Conservation (phyloP, 257 asterid species). For the Striga asiatica region DNA sequence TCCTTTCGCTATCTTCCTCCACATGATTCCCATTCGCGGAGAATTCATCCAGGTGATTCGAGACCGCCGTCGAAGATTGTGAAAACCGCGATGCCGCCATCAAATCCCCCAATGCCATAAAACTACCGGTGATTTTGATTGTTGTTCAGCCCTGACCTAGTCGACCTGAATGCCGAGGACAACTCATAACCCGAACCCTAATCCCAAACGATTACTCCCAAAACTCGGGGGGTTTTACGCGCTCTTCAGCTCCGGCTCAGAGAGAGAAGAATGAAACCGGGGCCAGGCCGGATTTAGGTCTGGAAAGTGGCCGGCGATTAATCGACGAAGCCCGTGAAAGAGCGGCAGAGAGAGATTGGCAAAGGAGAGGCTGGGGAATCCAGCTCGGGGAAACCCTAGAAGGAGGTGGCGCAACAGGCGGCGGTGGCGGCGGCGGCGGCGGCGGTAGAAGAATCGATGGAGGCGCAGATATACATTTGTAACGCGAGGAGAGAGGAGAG, state of each 20-base stretch:
- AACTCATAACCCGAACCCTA: constrained; percentile 63
- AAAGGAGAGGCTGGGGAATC: constrained; percentile 30
- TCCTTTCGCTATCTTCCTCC: constrained; percentile 43
- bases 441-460: constrained; percentile 32
- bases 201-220: constrained; percentile 18
- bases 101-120: constrained; percentile 98
- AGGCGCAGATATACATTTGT: constrained; percentile 36
- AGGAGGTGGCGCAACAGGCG: constrained; percentile 19
- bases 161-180: constrained; percentile 56
- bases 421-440: constrained; percentile 33
- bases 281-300: constrained; percentile 19
- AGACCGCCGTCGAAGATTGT: constrained; percentile 57
- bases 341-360: constrained; percentile 37
- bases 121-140: constrained; percentile 14
- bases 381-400: constrained; percentile 40
- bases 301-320: constrained; percentile 22
- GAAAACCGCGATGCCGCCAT: constrained; percentile 91
- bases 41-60: constrained; percentile 67
- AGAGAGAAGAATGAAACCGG: not conserved
- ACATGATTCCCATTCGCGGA: constrained; percentile 37
- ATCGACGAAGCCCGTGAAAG: constrained; percentile 61
- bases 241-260: constrained; percentile 15
- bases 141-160: constrained; percentile 68
- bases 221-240: constrained; percentile 1
- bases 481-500: constrained; percentile 18